Evolutionary conservation across 805 yeast species (phyloP).

Genomic region (Lachancea mirantina): DNA sequence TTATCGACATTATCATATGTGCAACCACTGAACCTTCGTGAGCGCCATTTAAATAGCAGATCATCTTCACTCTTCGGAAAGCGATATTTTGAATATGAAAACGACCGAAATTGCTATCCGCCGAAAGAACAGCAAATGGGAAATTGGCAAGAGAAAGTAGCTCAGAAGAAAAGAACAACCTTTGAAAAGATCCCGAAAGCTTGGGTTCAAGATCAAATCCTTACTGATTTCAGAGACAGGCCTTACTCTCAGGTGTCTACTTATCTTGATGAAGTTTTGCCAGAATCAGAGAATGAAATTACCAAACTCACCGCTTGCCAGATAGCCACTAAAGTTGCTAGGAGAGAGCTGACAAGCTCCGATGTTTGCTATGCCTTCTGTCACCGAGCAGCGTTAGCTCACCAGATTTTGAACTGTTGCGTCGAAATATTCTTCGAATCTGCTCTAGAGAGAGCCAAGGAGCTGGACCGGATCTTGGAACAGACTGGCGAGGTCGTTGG

Average conservation of each 20-base stretch:
- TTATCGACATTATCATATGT: too few relatives aligned
- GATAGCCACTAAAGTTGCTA: not conserved
- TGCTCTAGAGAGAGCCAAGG: slow-evolving; percentile 49
- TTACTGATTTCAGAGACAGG: not conserved
- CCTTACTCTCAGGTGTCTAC: not conserved
- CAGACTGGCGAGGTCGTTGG: slow-evolving; percentile 46
- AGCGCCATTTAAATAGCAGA: too few relatives aligned
- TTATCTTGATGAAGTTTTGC: slow-evolving; percentile 4
- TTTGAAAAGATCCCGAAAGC: slow-evolving; percentile 3
- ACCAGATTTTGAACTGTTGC: slow-evolving; percentile 38
- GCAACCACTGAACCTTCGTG: too few relatives aligned
- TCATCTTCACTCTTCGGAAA: too few relatives aligned
- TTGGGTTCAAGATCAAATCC: slow-evolving; percentile 1
- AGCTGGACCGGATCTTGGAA: slow-evolving; percentile 36
- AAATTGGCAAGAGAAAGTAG: too few relatives aligned
- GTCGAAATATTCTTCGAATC: slow-evolving; percentile 40
- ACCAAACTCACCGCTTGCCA: slow-evolving; percentile 2
- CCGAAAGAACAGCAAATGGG: too few relatives aligned
- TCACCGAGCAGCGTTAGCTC: slow-evolving; percentile 49
- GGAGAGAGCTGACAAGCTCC: slow-evolving; percentile 4
- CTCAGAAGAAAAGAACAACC: not conserved
- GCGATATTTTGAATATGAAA: too few relatives aligned
- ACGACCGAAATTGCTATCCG: too few relatives aligned
- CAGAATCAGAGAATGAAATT: slow-evolving; percentile 1
- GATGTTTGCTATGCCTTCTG: slow-evolving; percentile 38